phyloP scores from a whole-genome alignment of 2,329 filamentous ascomycete species.

The Cladophialophora yegresii region DNA sequence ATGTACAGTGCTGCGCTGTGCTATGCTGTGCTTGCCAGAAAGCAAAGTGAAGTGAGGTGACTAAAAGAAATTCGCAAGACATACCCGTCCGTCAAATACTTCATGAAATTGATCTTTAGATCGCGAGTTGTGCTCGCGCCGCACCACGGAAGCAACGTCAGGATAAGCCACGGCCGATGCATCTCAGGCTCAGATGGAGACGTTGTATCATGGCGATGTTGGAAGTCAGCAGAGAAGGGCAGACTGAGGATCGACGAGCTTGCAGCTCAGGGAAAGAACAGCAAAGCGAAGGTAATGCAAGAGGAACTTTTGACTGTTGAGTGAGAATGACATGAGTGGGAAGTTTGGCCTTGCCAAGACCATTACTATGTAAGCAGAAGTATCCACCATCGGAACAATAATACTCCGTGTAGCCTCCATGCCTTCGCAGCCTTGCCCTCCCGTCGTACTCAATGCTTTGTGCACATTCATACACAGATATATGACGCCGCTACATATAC shows the following conservation, averaged over 20 bases:
- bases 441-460: too few species aligned
- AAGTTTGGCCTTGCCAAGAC: background rate
- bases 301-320: background rate
- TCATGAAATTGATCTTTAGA: background rate
- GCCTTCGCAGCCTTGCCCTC: background rate
- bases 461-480: background rate
- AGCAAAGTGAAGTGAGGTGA: background rate
- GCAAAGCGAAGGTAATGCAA: background rate
- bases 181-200: background rate
- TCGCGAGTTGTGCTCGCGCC: background rate
- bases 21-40: background rate
- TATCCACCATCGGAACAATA: background rate
- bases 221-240: background rate
- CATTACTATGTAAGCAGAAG: background rate
- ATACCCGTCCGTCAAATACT: background rate
- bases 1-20: background rate
- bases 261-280: background rate
- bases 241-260: background rate
- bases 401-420: background rate
- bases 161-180: background rate
- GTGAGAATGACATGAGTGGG: background rate
- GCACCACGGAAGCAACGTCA: background rate
- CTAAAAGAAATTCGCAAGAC: background rate
- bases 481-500: background rate
- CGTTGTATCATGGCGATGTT: background rate